phyloP scores from a whole-genome alignment of 768 basidiomycete species.

The Amanita pallidorosea region DNA sequence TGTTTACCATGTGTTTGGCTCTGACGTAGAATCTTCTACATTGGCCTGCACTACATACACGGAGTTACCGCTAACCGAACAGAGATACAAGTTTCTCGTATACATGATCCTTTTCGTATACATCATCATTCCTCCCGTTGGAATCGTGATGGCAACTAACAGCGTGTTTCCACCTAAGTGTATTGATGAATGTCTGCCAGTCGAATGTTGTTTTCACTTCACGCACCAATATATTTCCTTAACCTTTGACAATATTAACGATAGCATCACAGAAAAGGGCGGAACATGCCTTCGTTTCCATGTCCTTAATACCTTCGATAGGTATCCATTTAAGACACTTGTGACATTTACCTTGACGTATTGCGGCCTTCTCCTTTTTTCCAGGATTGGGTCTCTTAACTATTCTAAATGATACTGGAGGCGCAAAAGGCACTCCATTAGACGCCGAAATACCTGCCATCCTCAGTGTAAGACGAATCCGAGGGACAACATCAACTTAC shows the following conservation, averaged over 20 bases:
- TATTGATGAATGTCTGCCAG: not conserved
- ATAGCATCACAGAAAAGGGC: not conserved
- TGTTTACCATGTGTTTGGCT: not conserved
- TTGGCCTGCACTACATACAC: not conserved
- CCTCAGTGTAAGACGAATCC: conserved; percentile 2
- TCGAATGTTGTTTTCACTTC: not conserved
- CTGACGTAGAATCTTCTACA: not conserved
- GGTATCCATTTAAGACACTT: conserved; percentile 64
- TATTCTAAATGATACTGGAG: conserved; percentile 54
- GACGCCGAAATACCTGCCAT: conserved; percentile 56
- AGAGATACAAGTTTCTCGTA: conserved; percentile 12
- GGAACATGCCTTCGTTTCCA: conserved; percentile 54
- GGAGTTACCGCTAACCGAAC: not conserved
- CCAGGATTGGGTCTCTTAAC: conserved; percentile 31
- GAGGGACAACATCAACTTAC: conserved; percentile 19
- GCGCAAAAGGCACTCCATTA: conserved; percentile 66
- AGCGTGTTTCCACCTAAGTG: conserved; percentile 61
- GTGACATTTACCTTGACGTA: conserved; percentile 72
- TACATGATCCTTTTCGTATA: conserved; percentile 44
- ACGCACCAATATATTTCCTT: conserved; percentile 9
- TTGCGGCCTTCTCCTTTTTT: conserved; percentile 46
- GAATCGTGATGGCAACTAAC: conserved; percentile 61
- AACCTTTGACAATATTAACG: conserved; percentile 3
- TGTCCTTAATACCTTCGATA: conserved; percentile 63
- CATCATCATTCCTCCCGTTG: conserved; percentile 42